Percentiles rank a stretch among this genome's conserved stretches.
Evolutionary conservation across 139 green algal genomes (phyloP).

Genomic region (Tetradesmus obliquus): DNA sequence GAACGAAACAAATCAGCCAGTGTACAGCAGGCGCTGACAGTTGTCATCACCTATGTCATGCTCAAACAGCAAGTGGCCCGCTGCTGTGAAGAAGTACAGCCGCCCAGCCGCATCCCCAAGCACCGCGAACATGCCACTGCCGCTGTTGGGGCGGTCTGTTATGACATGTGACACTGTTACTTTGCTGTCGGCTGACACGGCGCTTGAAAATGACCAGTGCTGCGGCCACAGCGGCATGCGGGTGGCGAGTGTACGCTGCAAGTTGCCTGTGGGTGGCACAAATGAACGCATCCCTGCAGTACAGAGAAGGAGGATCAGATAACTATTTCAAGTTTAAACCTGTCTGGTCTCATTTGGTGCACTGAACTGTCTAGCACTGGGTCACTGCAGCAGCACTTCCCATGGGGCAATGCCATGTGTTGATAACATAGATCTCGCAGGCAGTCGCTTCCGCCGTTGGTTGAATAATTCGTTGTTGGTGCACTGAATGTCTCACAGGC

Average conservation of each 20-base stretch:
- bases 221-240: constrained; percentile 7
- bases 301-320: neutral
- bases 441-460: neutral
- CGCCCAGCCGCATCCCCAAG: constrained; percentile 41
- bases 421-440: neutral
- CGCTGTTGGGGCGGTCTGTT: neutral
- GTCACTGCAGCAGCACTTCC: neutral
- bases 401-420: too few relatives aligned
- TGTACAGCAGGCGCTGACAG: neutral
- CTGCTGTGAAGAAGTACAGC: constrained; percentile 48
- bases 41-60: constrained; percentile 17
- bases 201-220: neutral
- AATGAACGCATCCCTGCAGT: neutral
- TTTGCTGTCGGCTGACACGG: constrained; percentile 10
- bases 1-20: neutral
- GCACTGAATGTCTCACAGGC: neutral
- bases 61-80: constrained; percentile 40
- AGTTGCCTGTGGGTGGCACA: constrained; percentile 21
- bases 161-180: neutral
- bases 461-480: too few relatives aligned
- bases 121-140: neutral
- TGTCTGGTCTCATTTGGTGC: neutral
- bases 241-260: constrained; percentile 7
- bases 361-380: neutral
- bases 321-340: neutral